Conservation (phyloP, 2,329 filamentous ascomycete genomes). For the Colletotrichum sp. region DNA sequence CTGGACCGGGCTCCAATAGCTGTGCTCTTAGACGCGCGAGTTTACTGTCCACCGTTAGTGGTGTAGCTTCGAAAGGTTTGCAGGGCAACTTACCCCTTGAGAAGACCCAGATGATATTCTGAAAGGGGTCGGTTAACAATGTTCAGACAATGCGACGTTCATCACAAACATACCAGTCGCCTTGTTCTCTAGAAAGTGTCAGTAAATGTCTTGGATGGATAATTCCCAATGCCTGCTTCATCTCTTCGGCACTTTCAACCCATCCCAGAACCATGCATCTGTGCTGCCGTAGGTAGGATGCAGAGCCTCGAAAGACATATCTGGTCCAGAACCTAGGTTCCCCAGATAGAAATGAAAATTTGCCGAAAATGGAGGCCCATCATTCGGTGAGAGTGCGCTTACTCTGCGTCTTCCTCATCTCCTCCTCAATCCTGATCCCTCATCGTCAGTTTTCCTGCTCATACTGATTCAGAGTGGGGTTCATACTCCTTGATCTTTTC, state of each 20-base stretch:
- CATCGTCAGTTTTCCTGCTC: slow-evolving; percentile 22
- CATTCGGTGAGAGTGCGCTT: slow-evolving; percentile 37
- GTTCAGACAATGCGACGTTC: background rate
- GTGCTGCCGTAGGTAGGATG: background rate
- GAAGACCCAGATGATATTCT: slow-evolving; percentile 98
- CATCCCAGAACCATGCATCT: background rate
- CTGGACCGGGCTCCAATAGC: slow-evolving; percentile 85
- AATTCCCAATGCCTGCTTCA: background rate
- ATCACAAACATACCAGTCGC: slow-evolving; percentile 77
- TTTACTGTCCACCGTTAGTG: slow-evolving; percentile 64
- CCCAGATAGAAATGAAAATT: background rate
- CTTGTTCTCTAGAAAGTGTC: slow-evolving; percentile 81
- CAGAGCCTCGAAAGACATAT: background rate
- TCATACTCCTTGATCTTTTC: slow-evolving; percentile 99
- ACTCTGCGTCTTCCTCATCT: slow-evolving; percentile 99
- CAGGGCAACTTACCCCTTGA: slow-evolving; percentile 78
- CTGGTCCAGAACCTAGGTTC: background rate
- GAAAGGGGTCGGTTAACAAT: slow-evolving; percentile 8
- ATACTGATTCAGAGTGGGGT: background rate
- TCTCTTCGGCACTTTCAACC: background rate
- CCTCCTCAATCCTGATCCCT: slow-evolving; percentile 89
- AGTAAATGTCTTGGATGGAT: slow-evolving; percentile 22
- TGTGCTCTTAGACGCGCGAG: slow-evolving; percentile 94
- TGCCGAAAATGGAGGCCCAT: rapidly evolving
- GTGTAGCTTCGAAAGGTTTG: no score